A percentile compares a stretch with the other conserved stretches of the same genome.
Conservation (phyloP, 306 rosid species). For the Ormosia semicastrata region DNA sequence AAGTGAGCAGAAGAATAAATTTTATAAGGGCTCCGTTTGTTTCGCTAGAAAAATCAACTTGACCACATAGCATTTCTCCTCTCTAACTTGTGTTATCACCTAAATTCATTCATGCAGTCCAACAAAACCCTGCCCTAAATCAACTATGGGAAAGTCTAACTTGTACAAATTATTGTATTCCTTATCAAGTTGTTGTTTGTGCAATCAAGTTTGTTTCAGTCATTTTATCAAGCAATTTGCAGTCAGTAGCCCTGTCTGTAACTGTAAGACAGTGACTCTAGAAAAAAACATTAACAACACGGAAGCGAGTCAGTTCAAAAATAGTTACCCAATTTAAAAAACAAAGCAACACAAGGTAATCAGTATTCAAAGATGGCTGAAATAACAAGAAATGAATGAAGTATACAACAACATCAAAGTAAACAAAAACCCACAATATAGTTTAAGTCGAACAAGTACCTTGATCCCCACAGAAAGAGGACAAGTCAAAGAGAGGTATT, state of each 20-base stretch:
- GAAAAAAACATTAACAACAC: background rate
- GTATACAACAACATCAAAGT: background rate
- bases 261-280: background rate
- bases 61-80: background rate
- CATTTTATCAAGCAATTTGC: conserved; percentile 25
- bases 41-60: background rate
- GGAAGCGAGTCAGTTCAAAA: background rate
- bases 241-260: background rate
- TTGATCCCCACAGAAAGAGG: background rate
- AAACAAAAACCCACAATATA: background rate
- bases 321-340: background rate
- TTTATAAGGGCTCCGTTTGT: background rate
- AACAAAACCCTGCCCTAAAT: background rate
- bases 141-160: background rate
- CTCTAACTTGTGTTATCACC: background rate
- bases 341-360: background rate
- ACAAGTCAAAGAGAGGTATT: background rate
- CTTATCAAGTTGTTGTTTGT: background rate
- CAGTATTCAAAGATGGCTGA: background rate
- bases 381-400: background rate
- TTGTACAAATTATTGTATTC: background rate
- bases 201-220: background rate
- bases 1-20: background rate
- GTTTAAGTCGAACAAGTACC: background rate
- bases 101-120: background rate